Conservation (phyloP, 108 stramenopile genomes). For the Skeletonema costatum region DNA sequence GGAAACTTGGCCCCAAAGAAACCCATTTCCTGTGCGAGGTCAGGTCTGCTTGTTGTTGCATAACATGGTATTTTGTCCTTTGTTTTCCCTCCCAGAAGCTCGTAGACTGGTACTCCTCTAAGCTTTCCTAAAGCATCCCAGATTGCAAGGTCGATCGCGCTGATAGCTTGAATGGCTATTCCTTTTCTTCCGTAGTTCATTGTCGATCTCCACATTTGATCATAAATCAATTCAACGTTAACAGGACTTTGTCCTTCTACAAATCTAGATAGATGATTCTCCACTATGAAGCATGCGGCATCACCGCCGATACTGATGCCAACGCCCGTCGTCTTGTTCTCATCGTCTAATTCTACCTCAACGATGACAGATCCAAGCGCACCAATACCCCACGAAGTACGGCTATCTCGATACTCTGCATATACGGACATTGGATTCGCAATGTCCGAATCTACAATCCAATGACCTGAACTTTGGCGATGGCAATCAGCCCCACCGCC, state of each 20-base stretch:
- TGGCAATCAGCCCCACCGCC: constrained; percentile 73
- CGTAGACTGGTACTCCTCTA: constrained; percentile 61
- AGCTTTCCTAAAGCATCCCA: constrained; percentile 74
- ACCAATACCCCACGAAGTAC: constrained; percentile 69
- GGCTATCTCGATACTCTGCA: constrained; percentile 49
- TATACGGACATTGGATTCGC: constrained; percentile 65
- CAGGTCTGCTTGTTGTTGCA: constrained; percentile 68
- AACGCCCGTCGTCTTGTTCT: constrained; percentile 41
- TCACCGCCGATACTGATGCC: constrained; percentile 71
- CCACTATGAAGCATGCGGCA: constrained; percentile 63
- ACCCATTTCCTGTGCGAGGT: constrained; percentile 61
- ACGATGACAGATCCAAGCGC: constrained; percentile 66
- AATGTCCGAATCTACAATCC: constrained; percentile 66
- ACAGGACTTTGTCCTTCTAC: constrained; percentile 62
- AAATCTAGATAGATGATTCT: constrained; percentile 59
- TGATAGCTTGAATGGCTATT: constrained; percentile 62
- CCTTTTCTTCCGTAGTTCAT: constrained; percentile 74
- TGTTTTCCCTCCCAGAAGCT: constrained; percentile 68
- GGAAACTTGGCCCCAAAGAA: constrained; percentile 73
- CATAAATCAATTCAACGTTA: constrained; percentile 78
- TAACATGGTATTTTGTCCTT: constrained; percentile 71
- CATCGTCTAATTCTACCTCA: constrained; percentile 59
- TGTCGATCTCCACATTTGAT: constrained; percentile 65
- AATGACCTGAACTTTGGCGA: constrained; percentile 57
- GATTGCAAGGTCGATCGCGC: constrained; percentile 66